Evolutionary conservation across 2,329 filamentous ascomycete genomes (phyloP).

Genomic region (Stachybotrys elegans): DNA sequence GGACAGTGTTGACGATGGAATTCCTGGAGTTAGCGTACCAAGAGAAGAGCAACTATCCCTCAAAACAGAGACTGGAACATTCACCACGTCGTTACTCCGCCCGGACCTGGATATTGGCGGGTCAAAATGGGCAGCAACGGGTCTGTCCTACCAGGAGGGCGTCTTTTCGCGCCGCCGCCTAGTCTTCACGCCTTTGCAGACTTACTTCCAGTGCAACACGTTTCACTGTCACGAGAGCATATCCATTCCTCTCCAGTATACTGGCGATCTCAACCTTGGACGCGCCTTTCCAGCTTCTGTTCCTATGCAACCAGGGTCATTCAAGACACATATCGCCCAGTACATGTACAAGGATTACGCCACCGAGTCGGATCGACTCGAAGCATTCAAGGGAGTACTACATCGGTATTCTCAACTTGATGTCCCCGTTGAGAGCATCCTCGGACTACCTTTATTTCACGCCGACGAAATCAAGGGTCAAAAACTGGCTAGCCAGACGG

Average conservation of each 20-base stretch:
- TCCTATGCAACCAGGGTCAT: constrained; percentile 16
- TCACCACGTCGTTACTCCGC: constrained; percentile 29
- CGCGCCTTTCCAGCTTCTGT: constrained; percentile 24
- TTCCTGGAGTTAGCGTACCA: constrained; percentile 26
- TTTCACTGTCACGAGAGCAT: constrained; percentile 33
- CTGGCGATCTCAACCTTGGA: constrained; percentile 23
- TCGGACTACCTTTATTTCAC: constrained; percentile 30
- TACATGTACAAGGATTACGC: constrained; percentile 25
- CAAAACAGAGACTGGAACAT: constrained; percentile 24
- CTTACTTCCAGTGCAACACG: constrained; percentile 31
- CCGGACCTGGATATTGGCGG: constrained; percentile 28
- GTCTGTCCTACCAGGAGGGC: constrained; percentile 32
- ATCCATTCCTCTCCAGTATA: constrained; percentile 24
- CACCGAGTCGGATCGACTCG: constrained; percentile 22
- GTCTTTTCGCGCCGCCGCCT: constrained; percentile 28
- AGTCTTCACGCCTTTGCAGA: constrained; percentile 30
- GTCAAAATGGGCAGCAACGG: constrained; percentile 28
- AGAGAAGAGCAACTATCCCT: constrained; percentile 30
- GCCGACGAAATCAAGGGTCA: constrained; percentile 21
- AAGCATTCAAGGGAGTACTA: constrained; percentile 27
- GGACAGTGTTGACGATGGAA: constrained; percentile 21
- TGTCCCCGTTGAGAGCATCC: constrained; percentile 20
- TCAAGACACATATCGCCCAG: constrained; percentile 22
- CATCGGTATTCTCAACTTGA: constrained; percentile 21
- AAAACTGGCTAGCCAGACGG: constrained; percentile 23